phyloP scores from a whole-genome alignment of 2,329 filamentous ascomycete species.

The Knoxdaviesia capensis region DNA sequence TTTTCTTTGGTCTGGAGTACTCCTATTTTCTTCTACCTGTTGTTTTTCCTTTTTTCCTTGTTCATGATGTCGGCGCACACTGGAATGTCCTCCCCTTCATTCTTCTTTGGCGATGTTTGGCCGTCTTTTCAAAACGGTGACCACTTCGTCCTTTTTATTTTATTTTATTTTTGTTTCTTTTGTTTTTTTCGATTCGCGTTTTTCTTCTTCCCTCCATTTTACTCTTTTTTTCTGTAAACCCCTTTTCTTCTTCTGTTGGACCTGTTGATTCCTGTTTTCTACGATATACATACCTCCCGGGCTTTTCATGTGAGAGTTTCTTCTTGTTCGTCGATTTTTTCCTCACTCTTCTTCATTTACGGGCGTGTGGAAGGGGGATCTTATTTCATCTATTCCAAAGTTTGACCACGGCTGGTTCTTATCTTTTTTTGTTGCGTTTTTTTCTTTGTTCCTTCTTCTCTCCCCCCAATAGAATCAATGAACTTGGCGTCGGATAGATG shows the following conservation, averaged over 20 bases:
- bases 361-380: neutral
- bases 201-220: conserved; percentile 1
- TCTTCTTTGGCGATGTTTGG: conserved; percentile 2
- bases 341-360: neutral
- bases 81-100: neutral
- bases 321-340: neutral
- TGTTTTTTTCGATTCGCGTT: conserved; percentile 1
- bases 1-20: neutral
- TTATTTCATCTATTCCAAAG: neutral
- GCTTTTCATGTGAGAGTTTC: neutral
- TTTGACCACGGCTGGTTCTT: neutral
- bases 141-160: neutral
- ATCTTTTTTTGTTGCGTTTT: neutral
- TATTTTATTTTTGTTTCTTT: conserved; percentile 1
- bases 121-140: neutral
- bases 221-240: neutral
- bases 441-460: neutral
- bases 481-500: too few relatives aligned
- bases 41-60: neutral
- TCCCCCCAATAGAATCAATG: too few relatives aligned
- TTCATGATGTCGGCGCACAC: neutral
- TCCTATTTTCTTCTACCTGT: neutral
- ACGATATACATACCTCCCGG: neutral
- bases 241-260: neutral
- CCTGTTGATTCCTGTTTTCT: neutral